Evolutionary conservation across 352 stramenopile genomes (phyloP), one percentile per base, ranked within the genome.

Genomic region (Globisporangium echinulatum): DNA sequence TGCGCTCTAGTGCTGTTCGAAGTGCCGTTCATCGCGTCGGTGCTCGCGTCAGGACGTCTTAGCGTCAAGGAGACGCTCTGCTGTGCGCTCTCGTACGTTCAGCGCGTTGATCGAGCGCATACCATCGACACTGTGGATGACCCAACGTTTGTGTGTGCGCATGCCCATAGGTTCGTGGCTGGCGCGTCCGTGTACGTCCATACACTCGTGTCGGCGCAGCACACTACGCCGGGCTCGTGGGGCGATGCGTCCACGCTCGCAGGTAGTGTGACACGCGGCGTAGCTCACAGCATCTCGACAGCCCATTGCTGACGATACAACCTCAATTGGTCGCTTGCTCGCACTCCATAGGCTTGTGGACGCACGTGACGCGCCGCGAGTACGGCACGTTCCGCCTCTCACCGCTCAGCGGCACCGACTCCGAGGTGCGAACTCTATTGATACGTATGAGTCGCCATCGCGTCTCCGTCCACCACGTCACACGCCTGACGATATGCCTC

Each of bases 311-410:
- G 11, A 48, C 13, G 11, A 11, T 48, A 3, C 11, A 14, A n/a
- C 11, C 7, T 17, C 15, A 33, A 7, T n/a, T 5, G 14, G 15
- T 8, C 33, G 4, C 8, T 25, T 56, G 6, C 36, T 38, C 19
- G 9, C 15, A 40, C 25, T 49, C 10, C n/a, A 1, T 25, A 79
- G 71, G 69, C 8, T 54, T 84, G 5, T 44, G 74, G 40, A 58
- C 43, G 46, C 94, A 98, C 68, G 55, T 97, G 5, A 62, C 82
- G 9, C 74, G 93, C 33, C 70, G 68, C 36, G 94, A 98, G 54
- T 98, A 98, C 58, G 94, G 93, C 7, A 97, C 88, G 0, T 90
- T 98, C 37, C 74, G 73, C 17, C 74, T 98, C 14, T 98, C 93
- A 17, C 89, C 79, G 47, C 75, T 81, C 10, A 59, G 77, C 52